phyloP scores from a whole-genome alignment of 352 stramenopile species.

The Phytopythium aichiense region DNA sequence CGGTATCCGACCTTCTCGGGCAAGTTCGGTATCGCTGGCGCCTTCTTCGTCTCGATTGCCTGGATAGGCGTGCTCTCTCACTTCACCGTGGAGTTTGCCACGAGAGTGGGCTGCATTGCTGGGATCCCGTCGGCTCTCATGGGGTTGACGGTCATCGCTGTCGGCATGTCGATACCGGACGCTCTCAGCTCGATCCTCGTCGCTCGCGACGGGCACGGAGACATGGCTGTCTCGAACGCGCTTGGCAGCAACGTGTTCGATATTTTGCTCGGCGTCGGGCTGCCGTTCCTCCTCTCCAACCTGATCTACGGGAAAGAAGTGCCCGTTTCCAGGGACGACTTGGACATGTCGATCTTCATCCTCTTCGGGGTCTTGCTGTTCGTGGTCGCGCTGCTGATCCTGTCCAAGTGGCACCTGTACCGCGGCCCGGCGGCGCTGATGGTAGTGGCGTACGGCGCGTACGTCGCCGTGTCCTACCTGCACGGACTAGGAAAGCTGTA shows the following conservation, averaged over 20 bases:
- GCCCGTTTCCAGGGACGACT: constrained; percentile 38
- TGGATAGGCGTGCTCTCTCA: constrained; percentile 79
- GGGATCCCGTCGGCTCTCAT: constrained; percentile 69
- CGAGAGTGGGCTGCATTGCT: constrained; percentile 61
- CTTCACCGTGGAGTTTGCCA: constrained; percentile 57
- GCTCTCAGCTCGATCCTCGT: constrained; percentile 77
- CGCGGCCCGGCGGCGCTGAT: constrained; percentile 35
- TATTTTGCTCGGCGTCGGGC: constrained; percentile 68
- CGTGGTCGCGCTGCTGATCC: constrained; percentile 45
- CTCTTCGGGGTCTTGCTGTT: constrained; percentile 57
- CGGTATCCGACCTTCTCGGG: constrained; percentile 54
- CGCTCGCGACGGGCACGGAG: constrained; percentile 69
- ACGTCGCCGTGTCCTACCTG: constrained; percentile 59
- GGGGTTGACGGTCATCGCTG: constrained; percentile 77
- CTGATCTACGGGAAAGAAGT: constrained; percentile 58
- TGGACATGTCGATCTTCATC: constrained; percentile 61
- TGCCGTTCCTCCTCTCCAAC: constrained; percentile 81
- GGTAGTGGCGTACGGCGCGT: constrained; percentile 40
- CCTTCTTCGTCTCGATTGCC: constrained; percentile 60
- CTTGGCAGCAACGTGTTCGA: constrained; percentile 87
- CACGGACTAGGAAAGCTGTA: constrained; percentile 49
- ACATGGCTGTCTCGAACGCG: constrained; percentile 83
- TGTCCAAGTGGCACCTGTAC: constrained; percentile 49
- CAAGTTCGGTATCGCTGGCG: constrained; percentile 36
- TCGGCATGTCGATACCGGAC: constrained; percentile 76